Conservation (phyloP, 1,139 yeast genomes). For the Pichia sp. region DNA sequence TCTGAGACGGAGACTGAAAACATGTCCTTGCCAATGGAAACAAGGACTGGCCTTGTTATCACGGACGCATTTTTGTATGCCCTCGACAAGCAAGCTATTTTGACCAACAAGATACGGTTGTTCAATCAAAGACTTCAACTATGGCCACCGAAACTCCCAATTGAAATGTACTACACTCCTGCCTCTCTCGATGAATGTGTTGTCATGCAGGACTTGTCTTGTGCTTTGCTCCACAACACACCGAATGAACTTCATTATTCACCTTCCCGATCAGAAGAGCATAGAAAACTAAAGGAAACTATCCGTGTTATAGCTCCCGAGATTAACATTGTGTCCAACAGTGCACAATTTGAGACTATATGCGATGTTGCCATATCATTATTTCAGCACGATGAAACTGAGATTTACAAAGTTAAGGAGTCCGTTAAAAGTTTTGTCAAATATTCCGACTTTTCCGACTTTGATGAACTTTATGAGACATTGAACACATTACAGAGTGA, state of each 20-base stretch:
- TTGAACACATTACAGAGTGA: constrained; percentile 52
- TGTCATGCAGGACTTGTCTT: constrained; percentile 57
- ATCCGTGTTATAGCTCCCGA: constrained; percentile 47
- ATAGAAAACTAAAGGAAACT: constrained; percentile 13
- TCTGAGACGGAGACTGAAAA: constrained; percentile 43
- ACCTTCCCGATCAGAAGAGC: constrained; percentile 12
- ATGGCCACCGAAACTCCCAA: constrained; percentile 83
- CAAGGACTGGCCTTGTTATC: constrained; percentile 61
- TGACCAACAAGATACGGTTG: constrained; percentile 35
- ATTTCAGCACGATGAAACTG: constrained; percentile 52
- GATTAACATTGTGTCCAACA: constrained; percentile 61
- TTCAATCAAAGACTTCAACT: constrained; percentile 31
- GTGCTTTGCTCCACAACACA: constrained; percentile 52
- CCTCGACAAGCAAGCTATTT: constrained; percentile 42
- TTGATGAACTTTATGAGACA: constrained; percentile 45
- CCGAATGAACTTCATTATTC: constrained; percentile 57
- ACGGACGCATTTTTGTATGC: constrained; percentile 69
- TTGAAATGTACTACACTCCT: constrained; percentile 72
- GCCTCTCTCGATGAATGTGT: constrained; percentile 46
- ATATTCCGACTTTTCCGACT: constrained; percentile 66
- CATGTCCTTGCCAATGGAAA: constrained; percentile 50
- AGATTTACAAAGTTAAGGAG: constrained; percentile 44
- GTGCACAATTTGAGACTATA: constrained; percentile 62
- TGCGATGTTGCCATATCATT: constrained; percentile 60
- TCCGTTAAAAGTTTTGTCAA: constrained; percentile 61